phyloP scores from a whole-genome alignment of 139 green algal species.

The Chlamydomonas eustigma region DNA sequence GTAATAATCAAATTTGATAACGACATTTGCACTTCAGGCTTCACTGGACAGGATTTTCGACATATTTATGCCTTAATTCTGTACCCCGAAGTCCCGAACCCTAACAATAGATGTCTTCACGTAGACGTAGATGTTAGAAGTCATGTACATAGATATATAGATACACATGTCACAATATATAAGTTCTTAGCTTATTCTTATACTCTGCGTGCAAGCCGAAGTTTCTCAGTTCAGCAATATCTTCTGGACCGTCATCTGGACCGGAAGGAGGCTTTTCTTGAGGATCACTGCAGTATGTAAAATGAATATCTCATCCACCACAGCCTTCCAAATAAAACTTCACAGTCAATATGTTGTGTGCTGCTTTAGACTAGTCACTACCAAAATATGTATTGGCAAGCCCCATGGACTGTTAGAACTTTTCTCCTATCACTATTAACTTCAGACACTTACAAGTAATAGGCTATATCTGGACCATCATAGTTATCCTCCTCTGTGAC shows the following conservation, averaged over 20 bases:
- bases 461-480: slow-evolving; percentile 57
- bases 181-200: no score
- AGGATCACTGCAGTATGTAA: neutral
- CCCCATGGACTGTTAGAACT: no score
- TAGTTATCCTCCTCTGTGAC: slow-evolving; percentile 64
- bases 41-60: no score
- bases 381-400: no score
- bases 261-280: slow-evolving; percentile 7
- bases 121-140: no score
- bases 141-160: no score
- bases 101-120: no score
- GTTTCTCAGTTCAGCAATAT: neutral
- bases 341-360: neutral
- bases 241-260: slow-evolving; percentile 6
- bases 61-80: no score
- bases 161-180: no score
- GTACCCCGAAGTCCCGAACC: no score
- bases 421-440: neutral
- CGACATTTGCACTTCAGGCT: no score
- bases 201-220: neutral
- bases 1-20: no score
- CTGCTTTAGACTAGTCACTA: neutral
- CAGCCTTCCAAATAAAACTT: neutral
- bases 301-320: neutral
- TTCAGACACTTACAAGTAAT: slow-evolving; percentile 35